Base-by-base conservation (phyloP, 345 rosid species). In the Camelina sativa region DNA sequence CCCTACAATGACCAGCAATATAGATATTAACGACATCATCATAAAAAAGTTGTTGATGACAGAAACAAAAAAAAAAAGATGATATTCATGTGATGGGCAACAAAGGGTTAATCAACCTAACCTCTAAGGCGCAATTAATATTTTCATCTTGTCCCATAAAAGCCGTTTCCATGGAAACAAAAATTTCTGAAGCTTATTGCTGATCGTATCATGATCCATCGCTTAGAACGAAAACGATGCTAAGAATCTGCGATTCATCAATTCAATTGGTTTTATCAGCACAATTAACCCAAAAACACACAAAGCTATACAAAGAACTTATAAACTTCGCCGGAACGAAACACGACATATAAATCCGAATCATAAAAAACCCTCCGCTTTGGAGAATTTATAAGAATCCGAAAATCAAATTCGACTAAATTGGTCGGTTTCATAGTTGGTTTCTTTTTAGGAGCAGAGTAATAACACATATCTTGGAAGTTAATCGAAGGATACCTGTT, bases 151-250 rank as follows among this genome's bases (percentile, higher is more conserved):
- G n/a, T n/a, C n/a, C n/a, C 68, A 28, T 25, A 25, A 25, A 25
- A 4, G 28, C 28, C 28, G 65, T 69, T 79, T 87, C 97, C 87
- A 86, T 86, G 6, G n/a, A n/a, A n/a, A n/a, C n/a, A n/a, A n/a
- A n/a, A n/a, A n/a, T n/a, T 84, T 84, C 37, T 82, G 89, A 61
- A 82, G n/a, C 73, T 66, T 85, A 62, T 89, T 84, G 44, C 83
- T 82, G 73, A 87, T 84, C 62, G 59, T 77, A 57, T 73, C 78
- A 41, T 85, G 91, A 65, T 83, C 88, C 17, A 84, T 34, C 23
- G 82, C 19, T 10, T 72, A 58, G 80, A 86, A 87, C 7, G 84
- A 85, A 69, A 83, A 86, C 1, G 89, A 87, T 25, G 85, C 84
- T 3, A 85, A 84, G 86, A 81, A 87, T 83, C 92, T 87, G 85